Percentiles rank a stretch among this genome's conserved stretches.
These are phyloP conservation scores for Lepidium sativum DNA, from an alignment of 345 rosid genomes.

Conservation along the genomic window DNA sequence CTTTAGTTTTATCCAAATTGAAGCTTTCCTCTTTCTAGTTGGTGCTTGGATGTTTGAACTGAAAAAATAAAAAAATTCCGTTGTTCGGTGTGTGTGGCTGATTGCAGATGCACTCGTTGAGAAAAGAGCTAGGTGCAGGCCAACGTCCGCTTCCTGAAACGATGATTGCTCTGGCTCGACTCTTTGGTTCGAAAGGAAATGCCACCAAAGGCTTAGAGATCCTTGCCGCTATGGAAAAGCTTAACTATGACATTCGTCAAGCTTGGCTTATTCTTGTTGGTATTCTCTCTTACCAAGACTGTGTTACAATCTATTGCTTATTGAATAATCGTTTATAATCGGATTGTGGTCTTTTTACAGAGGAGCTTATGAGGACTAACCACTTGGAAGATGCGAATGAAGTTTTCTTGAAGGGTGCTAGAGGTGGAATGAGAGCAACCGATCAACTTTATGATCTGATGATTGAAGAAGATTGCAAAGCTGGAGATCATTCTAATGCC, in stretches of 20 bases:
- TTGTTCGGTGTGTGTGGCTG: constrained; percentile 4
- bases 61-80: neutral
- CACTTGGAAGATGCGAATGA: constrained; percentile 78
- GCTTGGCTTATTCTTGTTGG: constrained; percentile 95
- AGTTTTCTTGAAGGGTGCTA: constrained; percentile 82
- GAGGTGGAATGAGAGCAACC: constrained; percentile 75
- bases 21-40: neutral
- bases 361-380: constrained; percentile 68
- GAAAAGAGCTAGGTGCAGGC: constrained; percentile 79
- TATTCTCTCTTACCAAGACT: constrained; percentile 23
- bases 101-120: constrained; percentile 76
- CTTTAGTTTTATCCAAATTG: neutral
- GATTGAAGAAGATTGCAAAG: constrained; percentile 87
- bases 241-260: constrained; percentile 68
- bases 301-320: neutral
- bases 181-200: constrained; percentile 66
- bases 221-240: constrained; percentile 77
- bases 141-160: constrained; percentile 81
- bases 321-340: neutral
- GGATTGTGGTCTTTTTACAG: constrained; percentile 28
- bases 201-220: constrained; percentile 67
- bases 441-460: constrained; percentile 74
- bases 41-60: neutral
- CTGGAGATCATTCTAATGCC: constrained; percentile 94
- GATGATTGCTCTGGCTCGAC: constrained; percentile 52